A percentile compares a stretch with the other conserved stretches of the same genome.
These are phyloP conservation scores for Teratosphaeria epicoccoides DNA, from an alignment of 2,329 filamentous ascomycete genomes.

Conservation along the genomic window DNA sequence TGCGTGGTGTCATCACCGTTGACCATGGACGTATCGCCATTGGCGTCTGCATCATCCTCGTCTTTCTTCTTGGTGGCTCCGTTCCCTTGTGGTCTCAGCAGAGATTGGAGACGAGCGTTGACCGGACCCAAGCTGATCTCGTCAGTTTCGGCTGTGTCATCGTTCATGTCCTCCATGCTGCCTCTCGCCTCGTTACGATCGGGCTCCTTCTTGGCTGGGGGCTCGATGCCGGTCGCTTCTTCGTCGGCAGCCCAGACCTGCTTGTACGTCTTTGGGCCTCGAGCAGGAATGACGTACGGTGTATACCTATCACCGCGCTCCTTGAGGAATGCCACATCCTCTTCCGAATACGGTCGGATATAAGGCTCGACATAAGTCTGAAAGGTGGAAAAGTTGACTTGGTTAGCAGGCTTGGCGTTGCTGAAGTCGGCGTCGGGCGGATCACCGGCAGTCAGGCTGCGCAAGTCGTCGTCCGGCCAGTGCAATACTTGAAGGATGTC, in stretches of 20 bases:
- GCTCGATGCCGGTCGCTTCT: slow-evolving; percentile 63
- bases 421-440: slow-evolving; percentile 94
- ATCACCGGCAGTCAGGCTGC: slow-evolving; percentile 75
- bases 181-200: slow-evolving; percentile 75
- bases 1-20: slow-evolving; percentile 34
- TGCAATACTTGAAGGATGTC: slow-evolving; percentile 77
- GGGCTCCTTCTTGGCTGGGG: slow-evolving; percentile 51
- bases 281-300: slow-evolving; percentile 76
- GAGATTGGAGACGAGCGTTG: slow-evolving; percentile 67
- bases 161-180: slow-evolving; percentile 74
- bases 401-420: slow-evolving; percentile 81
- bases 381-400: slow-evolving; percentile 90
- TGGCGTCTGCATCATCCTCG: slow-evolving; percentile 37
- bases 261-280: slow-evolving; percentile 74
- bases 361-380: slow-evolving; percentile 86
- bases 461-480: slow-evolving; percentile 71
- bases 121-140: slow-evolving; percentile 80
- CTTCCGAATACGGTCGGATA: slow-evolving; percentile 79
- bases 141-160: slow-evolving; percentile 78
- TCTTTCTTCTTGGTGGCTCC: slow-evolving; percentile 41
- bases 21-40: slow-evolving; percentile 33
- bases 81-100: slow-evolving; percentile 60
- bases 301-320: slow-evolving; percentile 72
- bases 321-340: slow-evolving; percentile 84
- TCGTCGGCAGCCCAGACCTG: slow-evolving; percentile 95